Evolutionary conservation across 2,329 filamentous ascomycete species (phyloP).

Genomic region (Aspergillus amoenus): DNA sequence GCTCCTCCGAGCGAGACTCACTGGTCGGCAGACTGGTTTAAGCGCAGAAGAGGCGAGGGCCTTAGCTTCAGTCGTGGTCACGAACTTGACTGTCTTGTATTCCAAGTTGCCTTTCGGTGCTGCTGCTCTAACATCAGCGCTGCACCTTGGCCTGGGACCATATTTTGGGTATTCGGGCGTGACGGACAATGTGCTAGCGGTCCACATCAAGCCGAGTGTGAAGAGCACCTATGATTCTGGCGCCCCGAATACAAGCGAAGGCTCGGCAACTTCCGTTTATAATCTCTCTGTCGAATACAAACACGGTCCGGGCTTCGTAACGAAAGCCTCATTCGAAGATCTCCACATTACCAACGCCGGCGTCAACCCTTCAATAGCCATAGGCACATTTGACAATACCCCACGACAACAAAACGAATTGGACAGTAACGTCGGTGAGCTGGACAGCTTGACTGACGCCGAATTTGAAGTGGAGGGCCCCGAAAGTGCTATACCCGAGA

Average conservation of each 20-base stretch:
- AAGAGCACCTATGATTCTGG: slow-evolving; percentile 5
- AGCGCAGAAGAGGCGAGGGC: slow-evolving; percentile 30
- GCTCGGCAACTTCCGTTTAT: slow-evolving; percentile 17
- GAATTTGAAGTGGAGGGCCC: slow-evolving; percentile 30
- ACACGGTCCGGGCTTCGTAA: slow-evolving; percentile 23
- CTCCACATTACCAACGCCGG: slow-evolving; percentile 10
- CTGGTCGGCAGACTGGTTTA: slow-evolving; percentile 28
- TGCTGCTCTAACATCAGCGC: slow-evolving; percentile 29
- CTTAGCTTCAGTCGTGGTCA: slow-evolving; percentile 33
- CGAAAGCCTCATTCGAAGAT: slow-evolving; percentile 27
- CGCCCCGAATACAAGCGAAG: slow-evolving; percentile 9
- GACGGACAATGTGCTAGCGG: slow-evolving; percentile 24
- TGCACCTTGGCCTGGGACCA: slow-evolving; percentile 38
- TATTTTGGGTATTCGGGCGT: slow-evolving; percentile 31
- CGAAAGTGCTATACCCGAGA: slow-evolving; percentile 24
- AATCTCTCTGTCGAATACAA: slow-evolving; percentile 29
- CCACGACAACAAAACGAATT: slow-evolving; percentile 11
- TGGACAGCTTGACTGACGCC: slow-evolving; percentile 25
- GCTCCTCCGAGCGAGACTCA: slow-evolving; percentile 30
- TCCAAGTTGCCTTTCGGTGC: slow-evolving; percentile 24
- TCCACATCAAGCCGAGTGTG: slow-evolving; percentile 23
- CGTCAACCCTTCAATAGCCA: neutral
- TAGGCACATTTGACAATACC: slow-evolving; percentile 9
- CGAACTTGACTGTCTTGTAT: slow-evolving; percentile 30
- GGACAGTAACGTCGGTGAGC: slow-evolving; percentile 17